phyloP scores from a whole-genome alignment of 2,329 filamentous ascomycete genomes.

The Ascochyta koolunga region DNA sequence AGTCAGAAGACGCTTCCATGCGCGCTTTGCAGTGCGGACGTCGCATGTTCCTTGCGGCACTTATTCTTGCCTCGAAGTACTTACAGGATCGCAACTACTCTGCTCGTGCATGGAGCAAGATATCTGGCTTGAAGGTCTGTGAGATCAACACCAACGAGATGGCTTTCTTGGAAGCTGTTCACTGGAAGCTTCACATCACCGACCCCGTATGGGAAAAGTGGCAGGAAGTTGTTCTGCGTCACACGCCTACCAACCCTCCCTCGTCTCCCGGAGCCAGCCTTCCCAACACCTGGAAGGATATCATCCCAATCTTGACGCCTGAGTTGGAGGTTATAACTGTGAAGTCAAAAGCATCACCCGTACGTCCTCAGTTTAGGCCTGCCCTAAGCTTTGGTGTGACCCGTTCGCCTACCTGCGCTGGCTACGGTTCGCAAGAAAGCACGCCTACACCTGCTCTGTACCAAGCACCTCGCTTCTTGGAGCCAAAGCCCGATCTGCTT shows the following conservation, averaged over 20 bases:
- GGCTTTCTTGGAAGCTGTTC: conserved; percentile 84
- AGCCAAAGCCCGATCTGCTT: conserved; percentile 57
- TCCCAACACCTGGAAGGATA: conserved; percentile 52
- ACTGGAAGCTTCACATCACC: conserved; percentile 94
- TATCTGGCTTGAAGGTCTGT: conserved; percentile 88
- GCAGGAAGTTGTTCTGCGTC: conserved; percentile 89
- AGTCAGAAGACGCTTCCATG: conserved; percentile 68
- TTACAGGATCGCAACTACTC: conserved; percentile 98
- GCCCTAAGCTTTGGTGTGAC: conserved; percentile 31
- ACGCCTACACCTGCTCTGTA: conserved; percentile 52
- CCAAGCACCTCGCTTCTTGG: conserved; percentile 56
- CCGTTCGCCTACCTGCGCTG: conserved; percentile 32
- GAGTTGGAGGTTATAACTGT: conserved; percentile 59
- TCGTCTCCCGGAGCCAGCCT: conserved; percentile 46
- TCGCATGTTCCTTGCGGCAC: conserved; percentile 93
- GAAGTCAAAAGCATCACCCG: conserved; percentile 41
- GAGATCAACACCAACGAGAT: conserved; percentile 99
- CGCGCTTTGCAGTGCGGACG: conserved; percentile 92
- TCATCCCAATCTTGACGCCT: conserved; percentile 63
- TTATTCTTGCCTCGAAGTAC: conserved; percentile 97
- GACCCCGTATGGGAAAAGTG: conserved; percentile 88
- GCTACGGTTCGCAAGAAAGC: conserved; percentile 48
- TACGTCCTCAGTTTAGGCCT: conserved; percentile 32
- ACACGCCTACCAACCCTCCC: conserved; percentile 67
- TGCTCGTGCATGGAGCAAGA: conserved; percentile 97